Evolutionary conservation across 1,284 basidiomycete genomes (phyloP), one percentile per base, ranked within the genome.

Genomic region (Naganishia sp.): DNA sequence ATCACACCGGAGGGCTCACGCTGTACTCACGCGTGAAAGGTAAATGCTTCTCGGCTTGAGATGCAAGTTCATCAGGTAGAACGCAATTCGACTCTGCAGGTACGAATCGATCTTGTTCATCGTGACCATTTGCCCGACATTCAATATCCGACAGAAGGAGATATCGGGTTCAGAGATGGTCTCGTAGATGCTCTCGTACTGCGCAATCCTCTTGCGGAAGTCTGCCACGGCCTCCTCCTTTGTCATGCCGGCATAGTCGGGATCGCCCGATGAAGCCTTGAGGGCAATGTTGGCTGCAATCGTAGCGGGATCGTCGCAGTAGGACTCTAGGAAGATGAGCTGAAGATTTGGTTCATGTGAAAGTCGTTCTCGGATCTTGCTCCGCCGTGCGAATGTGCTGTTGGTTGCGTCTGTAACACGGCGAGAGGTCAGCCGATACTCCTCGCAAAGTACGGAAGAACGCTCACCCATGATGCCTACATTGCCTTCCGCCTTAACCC

Each of bases 51-150:
- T 84, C 15, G 96, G 95, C 74, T 97, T 96, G 70, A 99, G 82
- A 77, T 99, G 96, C 72, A 98, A 79, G 80, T 99, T 99, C 94
- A 97, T 98, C 67, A 99, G 83, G 80, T 96, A 99, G 81, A 97
- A 99, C 3, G 93, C 95, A 71, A 99, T 95, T 43, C 96, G 88
- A 83, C 90, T 93, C 76, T 96, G 92, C 68, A 99, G 81, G 76
- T 99, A 99, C 23, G 94, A 93, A 72, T 92, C 85, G 61, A 94
- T 94, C 70, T 87, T 85, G 71, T 88, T 90, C 68, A 94, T 85
- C 1, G 87, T 88, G 53, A 93, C 92, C 76, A 90, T 88, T 70
- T 85, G 86, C 13, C 94, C 93, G 31, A 96, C 90, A 73, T 96
- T 93, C 64, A 87, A 86, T 74, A 96, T 94, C 71, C 89, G 86